Percentiles rank a stretch among this genome's conserved stretches.
Conservation (phyloP, 139 green algal genomes). For the Coelastrella sp. region DNA sequence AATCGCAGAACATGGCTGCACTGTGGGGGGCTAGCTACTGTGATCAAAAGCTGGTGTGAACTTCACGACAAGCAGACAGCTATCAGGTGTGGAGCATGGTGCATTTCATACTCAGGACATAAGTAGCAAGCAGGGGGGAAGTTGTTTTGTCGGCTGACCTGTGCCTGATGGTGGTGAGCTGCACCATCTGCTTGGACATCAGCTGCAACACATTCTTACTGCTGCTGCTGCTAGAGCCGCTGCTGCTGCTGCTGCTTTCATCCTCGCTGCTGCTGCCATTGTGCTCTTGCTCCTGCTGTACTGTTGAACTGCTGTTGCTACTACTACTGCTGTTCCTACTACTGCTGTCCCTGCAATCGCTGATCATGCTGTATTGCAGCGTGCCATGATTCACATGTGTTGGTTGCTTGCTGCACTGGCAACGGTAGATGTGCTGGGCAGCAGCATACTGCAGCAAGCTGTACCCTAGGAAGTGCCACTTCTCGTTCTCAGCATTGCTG, state of each 20-base stretch:
- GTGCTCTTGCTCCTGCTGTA: neutral
- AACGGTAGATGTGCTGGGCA: neutral
- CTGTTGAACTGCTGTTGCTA: too few relatives aligned
- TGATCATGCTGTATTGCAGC: neutral
- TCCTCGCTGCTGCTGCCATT: neutral
- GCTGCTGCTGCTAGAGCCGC: neutral
- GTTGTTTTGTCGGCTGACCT: neutral
- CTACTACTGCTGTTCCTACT: neutral
- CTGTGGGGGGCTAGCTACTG: too few relatives aligned
- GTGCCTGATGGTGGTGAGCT: conserved; percentile 15
- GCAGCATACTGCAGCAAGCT: conserved; percentile 20
- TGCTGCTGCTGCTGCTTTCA: neutral
- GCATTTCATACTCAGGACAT: too few relatives aligned
- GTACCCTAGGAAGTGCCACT: conserved; percentile 6
- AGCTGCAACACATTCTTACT: neutral
- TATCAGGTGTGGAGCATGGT: too few relatives aligned
- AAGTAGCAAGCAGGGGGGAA: neutral
- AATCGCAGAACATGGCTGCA: too few relatives aligned
- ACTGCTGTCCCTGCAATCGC: neutral
- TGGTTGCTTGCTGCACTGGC: neutral
- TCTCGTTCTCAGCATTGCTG: neutral
- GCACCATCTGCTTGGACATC: conserved; percentile 14
- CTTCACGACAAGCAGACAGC: too few relatives aligned
- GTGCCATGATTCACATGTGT: neutral
- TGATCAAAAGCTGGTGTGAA: too few relatives aligned